Percentiles rank a stretch among this genome's conserved stretches.
phyloP scores from a whole-genome alignment of 2,329 filamentous ascomycete genomes.

The Calonectria leucothoes region DNA sequence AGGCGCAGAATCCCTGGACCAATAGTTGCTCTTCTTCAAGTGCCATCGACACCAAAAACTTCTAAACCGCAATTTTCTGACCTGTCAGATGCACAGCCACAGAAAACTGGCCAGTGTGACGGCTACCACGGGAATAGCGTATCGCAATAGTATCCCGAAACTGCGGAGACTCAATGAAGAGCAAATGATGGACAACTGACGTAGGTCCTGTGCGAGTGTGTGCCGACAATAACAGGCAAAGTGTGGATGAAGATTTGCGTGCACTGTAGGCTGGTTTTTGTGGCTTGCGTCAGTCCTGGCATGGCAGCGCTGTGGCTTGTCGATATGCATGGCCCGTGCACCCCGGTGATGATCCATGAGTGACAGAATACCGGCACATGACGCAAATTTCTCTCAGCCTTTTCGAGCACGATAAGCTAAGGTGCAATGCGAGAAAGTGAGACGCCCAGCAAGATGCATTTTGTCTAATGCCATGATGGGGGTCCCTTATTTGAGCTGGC shows the following conservation, averaged over 20 bases:
- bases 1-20: not conserved
- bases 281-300: not conserved
- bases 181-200: slow-evolving; percentile 3
- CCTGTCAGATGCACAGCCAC: not conserved
- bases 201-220: not conserved
- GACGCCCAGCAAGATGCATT: not conserved
- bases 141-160: not conserved
- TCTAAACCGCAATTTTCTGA: slow-evolving; percentile 1
- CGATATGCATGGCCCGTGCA: not conserved
- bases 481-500: not conserved
- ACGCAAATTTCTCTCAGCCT: not conserved
- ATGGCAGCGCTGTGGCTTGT: not conserved
- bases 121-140: not conserved
- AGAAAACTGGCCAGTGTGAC: not conserved
- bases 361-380: not conserved
- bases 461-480: not conserved
- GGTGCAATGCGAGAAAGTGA: not conserved
- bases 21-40: not conserved
- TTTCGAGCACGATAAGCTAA: not conserved
- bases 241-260: slow-evolving; percentile 2
- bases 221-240: not conserved
- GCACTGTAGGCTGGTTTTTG: not conserved
- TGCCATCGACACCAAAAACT: not conserved
- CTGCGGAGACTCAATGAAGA: not conserved
- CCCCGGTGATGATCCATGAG: not conserved